phyloP scores from a whole-genome alignment of 1,139 yeast genomes.

The Schwanniomyces etchellsii region DNA sequence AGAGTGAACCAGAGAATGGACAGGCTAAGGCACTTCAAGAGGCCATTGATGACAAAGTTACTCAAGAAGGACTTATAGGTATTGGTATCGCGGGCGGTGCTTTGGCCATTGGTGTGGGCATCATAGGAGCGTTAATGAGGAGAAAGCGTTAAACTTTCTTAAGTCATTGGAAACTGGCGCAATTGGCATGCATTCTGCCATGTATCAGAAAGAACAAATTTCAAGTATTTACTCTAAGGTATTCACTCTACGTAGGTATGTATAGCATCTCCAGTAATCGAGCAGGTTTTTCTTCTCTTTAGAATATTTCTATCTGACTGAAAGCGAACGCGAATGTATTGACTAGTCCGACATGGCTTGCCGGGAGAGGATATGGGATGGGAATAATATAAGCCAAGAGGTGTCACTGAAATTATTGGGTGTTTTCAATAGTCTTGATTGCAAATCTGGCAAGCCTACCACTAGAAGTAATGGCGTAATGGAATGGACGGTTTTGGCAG shows the following conservation, averaged over 20 bases:
- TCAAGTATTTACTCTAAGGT: no score
- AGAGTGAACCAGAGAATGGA: constrained; percentile 75
- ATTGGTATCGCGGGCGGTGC: constrained; percentile 82
- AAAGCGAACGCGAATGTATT: no score
- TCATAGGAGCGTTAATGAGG: constrained; percentile 50
- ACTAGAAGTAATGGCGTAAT: constrained; percentile 53
- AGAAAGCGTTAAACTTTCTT: constrained; percentile 19
- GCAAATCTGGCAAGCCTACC: constrained; percentile 50
- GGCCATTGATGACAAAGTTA: constrained; percentile 78
- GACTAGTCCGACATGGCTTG: no score
- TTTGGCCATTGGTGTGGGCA: constrained; percentile 76
- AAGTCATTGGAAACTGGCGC: no score
- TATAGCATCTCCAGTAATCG: no score
- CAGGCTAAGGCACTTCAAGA: constrained; percentile 71
- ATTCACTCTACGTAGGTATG: no score
- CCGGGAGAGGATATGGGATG: background rate
- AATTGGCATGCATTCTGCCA: no score
- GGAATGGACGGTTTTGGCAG: constrained; percentile 87
- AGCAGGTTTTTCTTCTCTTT: no score
- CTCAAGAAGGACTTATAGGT: constrained; percentile 84
- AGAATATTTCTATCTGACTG: no score
- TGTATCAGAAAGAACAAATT: no score
- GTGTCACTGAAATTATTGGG: constrained; percentile 14
- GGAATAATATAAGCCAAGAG: background rate
- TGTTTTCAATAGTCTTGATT: constrained; percentile 13